Percentiles rank a stretch among this genome's conserved stretches.
Conservation (phyloP, 768 basidiomycete genomes). For the Tylopilus sp. region DNA sequence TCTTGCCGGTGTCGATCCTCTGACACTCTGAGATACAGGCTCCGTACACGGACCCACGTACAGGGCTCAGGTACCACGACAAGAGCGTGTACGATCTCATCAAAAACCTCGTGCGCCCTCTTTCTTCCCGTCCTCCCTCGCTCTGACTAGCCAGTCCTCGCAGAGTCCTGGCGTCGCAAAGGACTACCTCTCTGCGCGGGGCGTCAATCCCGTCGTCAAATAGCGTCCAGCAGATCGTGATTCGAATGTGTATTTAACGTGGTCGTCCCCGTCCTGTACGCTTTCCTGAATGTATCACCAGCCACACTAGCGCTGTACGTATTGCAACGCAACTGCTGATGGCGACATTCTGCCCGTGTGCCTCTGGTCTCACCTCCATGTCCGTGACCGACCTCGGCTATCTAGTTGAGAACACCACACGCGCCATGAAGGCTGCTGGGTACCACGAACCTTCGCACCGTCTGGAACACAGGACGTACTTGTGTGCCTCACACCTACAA, state of each 20-base stretch:
- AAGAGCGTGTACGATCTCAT: constrained; percentile 84
- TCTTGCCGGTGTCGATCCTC: no score
- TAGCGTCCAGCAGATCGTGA: constrained; percentile 15
- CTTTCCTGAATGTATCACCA: neutral
- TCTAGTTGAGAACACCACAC: no score
- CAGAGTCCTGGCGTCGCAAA: constrained; percentile 66
- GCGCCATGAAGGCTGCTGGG: no score
- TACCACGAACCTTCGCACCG: neutral
- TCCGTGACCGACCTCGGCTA: no score
- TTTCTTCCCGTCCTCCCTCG: neutral
- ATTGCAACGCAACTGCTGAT: neutral
- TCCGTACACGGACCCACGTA: constrained; percentile 80
- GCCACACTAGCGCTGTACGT: neutral
- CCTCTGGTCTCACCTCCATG: no score
- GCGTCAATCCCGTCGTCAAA: constrained; percentile 48
- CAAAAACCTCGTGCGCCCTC: constrained; percentile 56
- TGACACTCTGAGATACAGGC: constrained; percentile 37
- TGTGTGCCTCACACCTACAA: no score
- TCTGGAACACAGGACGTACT: no score
- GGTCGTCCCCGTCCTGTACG: neutral
- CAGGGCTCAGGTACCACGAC: constrained; percentile 78
- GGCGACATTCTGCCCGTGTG: no score
- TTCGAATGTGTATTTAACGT: neutral
- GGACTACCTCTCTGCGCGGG: constrained; percentile 63
- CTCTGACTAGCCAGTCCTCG: neutral